These are phyloP conservation scores for Pulveroboletus sp. DNA, from an alignment of 768 basidiomycete genomes.

Conservation along the genomic window DNA sequence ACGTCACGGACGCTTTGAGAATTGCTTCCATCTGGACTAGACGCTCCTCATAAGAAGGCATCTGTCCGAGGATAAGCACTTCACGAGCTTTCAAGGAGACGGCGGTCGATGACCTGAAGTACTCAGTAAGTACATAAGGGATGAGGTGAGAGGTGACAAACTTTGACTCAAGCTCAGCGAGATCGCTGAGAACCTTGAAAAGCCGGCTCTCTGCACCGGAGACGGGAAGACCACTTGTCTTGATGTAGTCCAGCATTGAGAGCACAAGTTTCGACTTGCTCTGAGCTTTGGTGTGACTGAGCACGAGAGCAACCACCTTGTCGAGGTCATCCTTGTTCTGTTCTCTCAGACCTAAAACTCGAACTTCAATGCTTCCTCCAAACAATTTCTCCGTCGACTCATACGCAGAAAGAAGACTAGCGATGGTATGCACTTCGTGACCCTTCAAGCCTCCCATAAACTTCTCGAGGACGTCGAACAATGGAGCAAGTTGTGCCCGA, in stretches of 20 bases:
- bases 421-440: slow-evolving; percentile 78
- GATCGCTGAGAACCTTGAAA: slow-evolving; percentile 69
- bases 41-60: slow-evolving; percentile 97
- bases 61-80: slow-evolving; percentile 91
- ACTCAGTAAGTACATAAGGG: slow-evolving; percentile 1
- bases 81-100: slow-evolving; percentile 95
- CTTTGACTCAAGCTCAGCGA: slow-evolving; percentile 89
- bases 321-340: slow-evolving; percentile 91
- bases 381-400: slow-evolving; percentile 88
- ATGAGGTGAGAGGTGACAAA: slow-evolving; percentile 32
- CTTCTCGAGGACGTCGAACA: slow-evolving; percentile 73
- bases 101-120: slow-evolving; percentile 72
- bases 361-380: slow-evolving; percentile 89
- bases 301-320: slow-evolving; percentile 76
- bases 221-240: slow-evolving; percentile 69
- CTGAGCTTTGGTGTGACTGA: slow-evolving; percentile 94
- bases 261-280: slow-evolving; percentile 88
- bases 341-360: slow-evolving; percentile 85
- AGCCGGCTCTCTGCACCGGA: slow-evolving; percentile 70
- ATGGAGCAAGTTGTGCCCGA: slow-evolving; percentile 59
- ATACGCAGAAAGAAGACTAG: slow-evolving; percentile 72
- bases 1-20: slow-evolving; percentile 81
- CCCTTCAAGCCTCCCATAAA: slow-evolving; percentile 81
- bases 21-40: slow-evolving; percentile 91
- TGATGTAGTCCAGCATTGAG: slow-evolving; percentile 84